phyloP scores from a whole-genome alignment of 2,329 filamentous ascomycete genomes.

The Neonectria coccinea region DNA sequence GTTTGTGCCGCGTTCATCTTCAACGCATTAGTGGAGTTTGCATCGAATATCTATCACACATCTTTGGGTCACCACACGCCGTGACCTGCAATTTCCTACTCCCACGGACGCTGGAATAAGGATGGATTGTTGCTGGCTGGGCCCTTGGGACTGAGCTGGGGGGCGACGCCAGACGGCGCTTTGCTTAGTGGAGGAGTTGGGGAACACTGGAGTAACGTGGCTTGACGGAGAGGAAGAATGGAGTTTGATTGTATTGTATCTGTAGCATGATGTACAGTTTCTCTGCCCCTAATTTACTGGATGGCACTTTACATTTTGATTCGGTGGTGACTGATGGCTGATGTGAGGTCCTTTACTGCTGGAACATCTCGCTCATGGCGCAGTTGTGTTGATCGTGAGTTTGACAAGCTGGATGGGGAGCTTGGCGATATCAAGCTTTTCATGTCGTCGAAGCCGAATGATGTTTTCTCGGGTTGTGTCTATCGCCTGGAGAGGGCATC shows the following conservation, averaged over 20 bases:
- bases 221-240: constrained; percentile 7
- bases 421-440: no score
- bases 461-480: no score
- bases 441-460: no score
- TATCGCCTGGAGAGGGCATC: no score
- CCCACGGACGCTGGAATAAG: background rate
- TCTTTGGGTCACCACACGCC: background rate
- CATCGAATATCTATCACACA: constrained; percentile 6
- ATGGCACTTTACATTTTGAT: background rate
- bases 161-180: background rate
- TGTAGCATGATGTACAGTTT: constrained; percentile 2
- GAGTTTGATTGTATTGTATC: constrained; percentile 9
- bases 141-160: background rate
- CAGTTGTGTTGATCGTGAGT: no score
- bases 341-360: no score
- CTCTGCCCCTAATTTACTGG: background rate
- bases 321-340: no score
- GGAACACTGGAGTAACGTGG: constrained; percentile 7
- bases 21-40: background rate
- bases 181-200: constrained; percentile 8
- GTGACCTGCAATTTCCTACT: background rate
- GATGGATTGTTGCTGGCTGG: background rate
- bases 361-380: no score
- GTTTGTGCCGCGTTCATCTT: background rate
- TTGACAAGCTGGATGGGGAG: no score